Conservation (phyloP, 148 eudicot species). For the Dianthus caryophyllus region DNA sequence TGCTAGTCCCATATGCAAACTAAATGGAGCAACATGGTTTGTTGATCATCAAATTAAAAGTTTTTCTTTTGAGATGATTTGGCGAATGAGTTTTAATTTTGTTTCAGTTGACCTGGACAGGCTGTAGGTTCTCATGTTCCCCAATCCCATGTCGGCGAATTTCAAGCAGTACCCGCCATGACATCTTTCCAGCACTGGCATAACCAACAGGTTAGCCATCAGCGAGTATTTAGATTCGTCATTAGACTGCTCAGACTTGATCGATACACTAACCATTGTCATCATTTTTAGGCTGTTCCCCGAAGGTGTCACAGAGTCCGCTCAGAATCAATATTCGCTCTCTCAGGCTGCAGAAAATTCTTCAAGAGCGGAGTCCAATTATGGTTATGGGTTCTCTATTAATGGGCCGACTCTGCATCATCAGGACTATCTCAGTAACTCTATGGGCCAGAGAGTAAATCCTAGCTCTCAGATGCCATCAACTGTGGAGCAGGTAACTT, state of each 20-base stretch:
- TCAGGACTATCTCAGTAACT: conserved; percentile 44
- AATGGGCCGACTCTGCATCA: conserved; percentile 51
- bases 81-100: neutral
- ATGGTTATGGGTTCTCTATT: conserved; percentile 47
- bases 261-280: conserved; percentile 17
- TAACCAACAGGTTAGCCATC: conserved; percentile 59
- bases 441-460: conserved; percentile 36
- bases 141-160: conserved; percentile 57
- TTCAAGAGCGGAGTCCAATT: conserved; percentile 42
- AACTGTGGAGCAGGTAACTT: conserved; percentile 47
- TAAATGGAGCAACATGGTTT: neutral
- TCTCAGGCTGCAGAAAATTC: conserved; percentile 47
- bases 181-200: conserved; percentile 65
- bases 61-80: neutral
- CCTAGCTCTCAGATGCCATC: conserved; percentile 38
- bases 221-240: neutral
- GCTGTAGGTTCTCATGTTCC: conserved; percentile 56
- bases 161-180: conserved; percentile 52
- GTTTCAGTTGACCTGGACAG: conserved; percentile 26
- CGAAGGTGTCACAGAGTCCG: conserved; percentile 44
- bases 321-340: conserved; percentile 39
- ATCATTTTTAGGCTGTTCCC: conserved; percentile 42
- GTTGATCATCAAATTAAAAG: neutral
- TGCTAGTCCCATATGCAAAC: neutral
- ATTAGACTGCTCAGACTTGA: neutral